Conservation (phyloP, 1,139 yeast genomes). For the Candida sp. region DNA sequence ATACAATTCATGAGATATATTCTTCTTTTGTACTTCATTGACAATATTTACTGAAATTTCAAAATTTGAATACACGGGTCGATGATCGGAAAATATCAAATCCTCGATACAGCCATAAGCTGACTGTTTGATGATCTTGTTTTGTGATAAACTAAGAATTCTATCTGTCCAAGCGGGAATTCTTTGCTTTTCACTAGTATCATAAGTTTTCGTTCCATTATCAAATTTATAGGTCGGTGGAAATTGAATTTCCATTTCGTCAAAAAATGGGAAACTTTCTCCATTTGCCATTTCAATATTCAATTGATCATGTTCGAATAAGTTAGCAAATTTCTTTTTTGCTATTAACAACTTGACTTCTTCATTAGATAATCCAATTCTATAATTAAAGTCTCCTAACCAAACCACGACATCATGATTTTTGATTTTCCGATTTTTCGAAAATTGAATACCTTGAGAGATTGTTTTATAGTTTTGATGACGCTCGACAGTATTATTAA, state of each 20-base stretch:
- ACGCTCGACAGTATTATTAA: conserved; percentile 71
- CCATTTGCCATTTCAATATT: conserved; percentile 67
- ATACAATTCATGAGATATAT: conserved; percentile 60
- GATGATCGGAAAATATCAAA: conserved; percentile 81
- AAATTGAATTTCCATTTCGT: conserved; percentile 74
- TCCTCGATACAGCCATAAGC: conserved; percentile 61
- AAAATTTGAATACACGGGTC: conserved; percentile 86
- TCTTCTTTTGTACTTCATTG: conserved; percentile 59
- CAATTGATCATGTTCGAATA: conserved; percentile 76
- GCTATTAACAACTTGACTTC: conserved; percentile 58
- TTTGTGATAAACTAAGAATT: conserved; percentile 44
- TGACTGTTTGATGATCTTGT: conserved; percentile 57
- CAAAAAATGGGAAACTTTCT: conserved; percentile 62
- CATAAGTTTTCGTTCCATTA: conserved; percentile 73
- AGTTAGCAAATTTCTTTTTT: conserved; percentile 45
- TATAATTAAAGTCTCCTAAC: conserved; percentile 91
- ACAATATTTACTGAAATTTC: conserved; percentile 64
- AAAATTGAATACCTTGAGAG: conserved; percentile 52
- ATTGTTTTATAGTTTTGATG: conserved; percentile 78
- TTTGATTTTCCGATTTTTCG: conserved; percentile 45
- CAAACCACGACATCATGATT: conserved; percentile 90
- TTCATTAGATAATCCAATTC: conserved; percentile 69
- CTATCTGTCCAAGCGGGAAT: conserved; percentile 98
- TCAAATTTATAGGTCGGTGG: conserved; percentile 94
- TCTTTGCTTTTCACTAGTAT: conserved; percentile 86